These are phyloP conservation scores for Anthracocystis setariae DNA, from an alignment of 1,284 basidiomycete genomes.

Conservation along the genomic window DNA sequence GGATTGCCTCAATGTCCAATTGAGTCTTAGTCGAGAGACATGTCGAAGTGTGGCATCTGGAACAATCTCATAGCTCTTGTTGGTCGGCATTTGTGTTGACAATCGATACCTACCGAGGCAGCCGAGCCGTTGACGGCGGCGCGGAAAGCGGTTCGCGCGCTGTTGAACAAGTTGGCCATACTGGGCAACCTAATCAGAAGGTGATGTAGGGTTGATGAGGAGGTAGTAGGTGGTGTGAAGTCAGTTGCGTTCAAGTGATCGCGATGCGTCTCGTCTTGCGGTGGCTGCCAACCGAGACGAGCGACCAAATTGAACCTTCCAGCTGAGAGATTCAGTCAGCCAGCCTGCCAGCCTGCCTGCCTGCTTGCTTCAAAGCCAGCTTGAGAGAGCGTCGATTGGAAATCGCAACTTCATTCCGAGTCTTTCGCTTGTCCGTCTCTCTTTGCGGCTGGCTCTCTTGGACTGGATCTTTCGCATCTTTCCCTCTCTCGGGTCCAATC, in stretches of 20 bases:
- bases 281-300: conserved; percentile 7
- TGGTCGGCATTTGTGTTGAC: not conserved
- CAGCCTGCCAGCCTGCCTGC: too few species aligned
- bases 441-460: too few species aligned
- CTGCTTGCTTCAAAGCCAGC: too few species aligned
- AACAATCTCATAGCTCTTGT: not conserved
- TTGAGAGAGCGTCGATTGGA: not conserved
- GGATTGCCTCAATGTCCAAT: too few species aligned
- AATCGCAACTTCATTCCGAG: conserved; percentile 2
- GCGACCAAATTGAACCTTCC: conserved; percentile 1
- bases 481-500: not conserved
- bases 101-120: conserved; percentile 46
- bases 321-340: too few species aligned
- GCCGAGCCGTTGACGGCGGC: conserved; percentile 50
- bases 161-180: conserved; percentile 55
- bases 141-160: conserved; percentile 49
- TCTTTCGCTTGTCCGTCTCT: not conserved
- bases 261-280: not conserved
- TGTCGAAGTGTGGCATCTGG: not conserved
- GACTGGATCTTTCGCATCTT: conserved; percentile 1
- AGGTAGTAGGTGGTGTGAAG: conserved; percentile 8
- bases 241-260: conserved; percentile 4
- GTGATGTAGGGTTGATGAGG: conserved; percentile 1
- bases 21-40: not conserved
- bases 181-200: conserved; percentile 14